Conservation (phyloP, 2,329 filamentous ascomycete species). For the Botrytis paeoniae region DNA sequence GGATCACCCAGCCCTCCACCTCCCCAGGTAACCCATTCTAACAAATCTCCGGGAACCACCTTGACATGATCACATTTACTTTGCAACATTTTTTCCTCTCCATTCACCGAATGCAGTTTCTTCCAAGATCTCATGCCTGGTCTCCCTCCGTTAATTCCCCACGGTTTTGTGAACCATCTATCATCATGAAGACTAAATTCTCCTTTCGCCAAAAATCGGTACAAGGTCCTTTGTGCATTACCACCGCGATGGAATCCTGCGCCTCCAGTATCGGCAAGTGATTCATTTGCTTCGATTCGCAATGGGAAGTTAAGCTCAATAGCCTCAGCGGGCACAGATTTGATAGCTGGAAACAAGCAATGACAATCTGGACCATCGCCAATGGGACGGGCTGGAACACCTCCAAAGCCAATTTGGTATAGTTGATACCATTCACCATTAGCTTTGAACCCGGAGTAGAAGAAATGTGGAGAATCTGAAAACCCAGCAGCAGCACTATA, state of each 20-base stretch:
- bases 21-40: constrained; percentile 17
- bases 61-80: constrained; percentile 16
- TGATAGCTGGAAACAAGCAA: constrained; percentile 10
- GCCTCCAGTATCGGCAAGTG: constrained; percentile 12
- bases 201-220: constrained; percentile 7
- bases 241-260: constrained; percentile 9
- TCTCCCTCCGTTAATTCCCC: constrained; percentile 5
- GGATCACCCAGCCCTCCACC: constrained; percentile 9
- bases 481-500: constrained; percentile 8
- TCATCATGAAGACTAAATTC: constrained; percentile 17
- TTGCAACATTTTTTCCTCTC: background rate
- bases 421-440: constrained; percentile 15
- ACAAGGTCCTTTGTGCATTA: constrained; percentile 11
- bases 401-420: constrained; percentile 12
- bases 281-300: constrained; percentile 17
- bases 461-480: constrained; percentile 14
- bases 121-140: constrained; percentile 11
- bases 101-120: background rate
- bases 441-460: constrained; percentile 11
- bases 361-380: constrained; percentile 15
- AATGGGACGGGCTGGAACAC: constrained; percentile 10
- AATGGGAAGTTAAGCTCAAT: constrained; percentile 15
- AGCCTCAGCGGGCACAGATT: constrained; percentile 13
- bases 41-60: constrained; percentile 7
- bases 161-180: constrained; percentile 16